These are phyloP conservation scores for Stereocaulon alpinum DNA, from an alignment of 495 filamentous ascomycete genomes.

Conservation along the genomic window DNA sequence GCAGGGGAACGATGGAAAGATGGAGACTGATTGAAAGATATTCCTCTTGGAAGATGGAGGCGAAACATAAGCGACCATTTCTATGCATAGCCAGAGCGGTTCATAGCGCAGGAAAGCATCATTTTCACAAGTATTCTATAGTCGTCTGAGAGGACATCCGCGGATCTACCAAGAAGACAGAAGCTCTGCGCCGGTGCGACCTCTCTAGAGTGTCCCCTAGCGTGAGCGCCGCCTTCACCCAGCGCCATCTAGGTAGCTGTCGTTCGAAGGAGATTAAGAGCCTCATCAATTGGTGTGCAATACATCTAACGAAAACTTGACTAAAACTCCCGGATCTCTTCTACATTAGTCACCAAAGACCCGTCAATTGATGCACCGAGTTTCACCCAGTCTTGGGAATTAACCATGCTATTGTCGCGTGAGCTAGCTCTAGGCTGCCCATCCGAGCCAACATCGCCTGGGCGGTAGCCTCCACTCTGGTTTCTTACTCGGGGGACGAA, in stretches of 20 bases:
- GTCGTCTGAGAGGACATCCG: background rate
- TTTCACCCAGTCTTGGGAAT: background rate
- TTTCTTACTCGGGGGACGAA: constrained; percentile 1
- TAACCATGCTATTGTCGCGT: background rate
- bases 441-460: too few relatives aligned
- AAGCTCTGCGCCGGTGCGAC: too few relatives aligned
- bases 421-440: background rate
- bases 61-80: background rate
- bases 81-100: background rate
- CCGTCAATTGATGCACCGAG: background rate
- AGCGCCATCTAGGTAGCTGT: too few relatives aligned
- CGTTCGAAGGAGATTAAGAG: too few relatives aligned
- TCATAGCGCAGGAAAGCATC: too few relatives aligned
- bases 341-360: background rate
- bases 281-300: too few relatives aligned
- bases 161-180: background rate
- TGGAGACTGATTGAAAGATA: constrained; percentile 38
- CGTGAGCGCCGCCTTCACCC: too few relatives aligned
- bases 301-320: too few relatives aligned
- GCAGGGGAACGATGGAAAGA: constrained; percentile 28
- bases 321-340: background rate
- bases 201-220: too few relatives aligned
- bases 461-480: background rate
- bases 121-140: background rate
- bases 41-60: too few relatives aligned